Evolutionary conservation across 2,329 filamentous ascomycete genomes (phyloP).

Genomic region (Cercospora sp.): DNA sequence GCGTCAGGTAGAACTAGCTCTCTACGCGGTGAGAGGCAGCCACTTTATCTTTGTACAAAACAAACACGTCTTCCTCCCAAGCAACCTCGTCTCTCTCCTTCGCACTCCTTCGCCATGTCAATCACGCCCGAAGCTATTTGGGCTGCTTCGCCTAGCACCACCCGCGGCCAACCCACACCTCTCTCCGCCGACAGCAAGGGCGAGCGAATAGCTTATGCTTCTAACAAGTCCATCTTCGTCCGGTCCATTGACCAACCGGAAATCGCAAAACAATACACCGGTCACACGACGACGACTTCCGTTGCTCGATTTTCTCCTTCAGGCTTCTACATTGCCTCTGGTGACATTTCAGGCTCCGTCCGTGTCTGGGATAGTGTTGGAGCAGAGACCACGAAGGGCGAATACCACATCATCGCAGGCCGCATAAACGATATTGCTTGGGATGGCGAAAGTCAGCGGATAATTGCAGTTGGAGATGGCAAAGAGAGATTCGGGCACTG

Average conservation of each 20-base stretch:
- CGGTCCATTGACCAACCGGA: constrained; percentile 90
- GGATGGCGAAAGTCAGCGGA: constrained; percentile 94
- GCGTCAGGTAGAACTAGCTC: background rate
- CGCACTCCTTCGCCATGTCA: constrained; percentile 3
- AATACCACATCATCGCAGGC: constrained; percentile 91
- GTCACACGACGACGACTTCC: constrained; percentile 84
- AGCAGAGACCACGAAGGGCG: constrained; percentile 85
- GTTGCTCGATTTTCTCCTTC: constrained; percentile 93
- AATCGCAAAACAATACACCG: constrained; percentile 83
- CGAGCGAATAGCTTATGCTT: constrained; percentile 88
- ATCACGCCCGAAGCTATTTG: constrained; percentile 65
- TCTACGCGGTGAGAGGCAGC: background rate
- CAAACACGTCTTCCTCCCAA: background rate
- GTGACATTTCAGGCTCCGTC: constrained; percentile 80
- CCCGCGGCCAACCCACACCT: constrained; percentile 82
- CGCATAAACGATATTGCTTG: constrained; percentile 95
- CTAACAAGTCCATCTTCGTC: constrained; percentile 94
- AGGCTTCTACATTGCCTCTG: constrained; percentile 91
- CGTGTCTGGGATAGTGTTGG: constrained; percentile 88
- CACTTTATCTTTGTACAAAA: background rate
- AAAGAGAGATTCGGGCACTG: constrained; percentile 92
- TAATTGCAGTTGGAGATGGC: constrained; percentile 94
- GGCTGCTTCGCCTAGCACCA: constrained; percentile 80
- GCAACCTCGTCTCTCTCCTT: background rate
- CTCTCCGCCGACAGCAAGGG: constrained; percentile 87